phyloP scores from a whole-genome alignment of 1,284 basidiomycete species.

The Melampsora americana region DNA sequence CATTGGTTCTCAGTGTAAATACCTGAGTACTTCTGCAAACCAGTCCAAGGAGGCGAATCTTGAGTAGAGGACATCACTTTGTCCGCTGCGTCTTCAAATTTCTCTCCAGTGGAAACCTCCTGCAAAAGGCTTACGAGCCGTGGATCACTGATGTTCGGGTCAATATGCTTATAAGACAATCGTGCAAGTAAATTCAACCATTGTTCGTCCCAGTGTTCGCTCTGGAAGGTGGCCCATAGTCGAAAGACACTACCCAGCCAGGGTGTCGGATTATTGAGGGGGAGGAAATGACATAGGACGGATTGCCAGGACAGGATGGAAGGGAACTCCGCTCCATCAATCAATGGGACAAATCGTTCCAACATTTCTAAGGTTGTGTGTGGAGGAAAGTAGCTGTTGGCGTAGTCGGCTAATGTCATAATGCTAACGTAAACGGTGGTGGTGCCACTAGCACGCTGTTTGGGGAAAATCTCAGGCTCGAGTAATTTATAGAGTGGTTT shows the following conservation, averaged over 20 bases:
- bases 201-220: constrained; percentile 64
- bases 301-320: constrained; percentile 73
- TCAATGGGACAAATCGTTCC: constrained; percentile 70
- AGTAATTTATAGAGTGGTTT: constrained; percentile 76
- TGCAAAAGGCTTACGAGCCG: constrained; percentile 58
- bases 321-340: constrained; percentile 72
- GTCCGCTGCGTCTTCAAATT: constrained; percentile 52
- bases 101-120: constrained; percentile 13
- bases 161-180: constrained; percentile 72
- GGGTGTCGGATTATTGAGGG: constrained; percentile 64
- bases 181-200: constrained; percentile 76
- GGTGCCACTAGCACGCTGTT: constrained; percentile 74
- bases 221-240: constrained; percentile 72
- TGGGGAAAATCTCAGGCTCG: constrained; percentile 75
- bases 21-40: constrained; percentile 69
- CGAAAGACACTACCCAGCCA: constrained; percentile 73
- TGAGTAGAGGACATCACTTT: constrained; percentile 52
- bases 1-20: constrained; percentile 86
- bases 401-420: constrained; percentile 58
- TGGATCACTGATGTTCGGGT: constrained; percentile 61
- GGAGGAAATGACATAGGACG: constrained; percentile 78
- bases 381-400: constrained; percentile 78
- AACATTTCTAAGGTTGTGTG: constrained; percentile 74
- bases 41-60: constrained; percentile 47
- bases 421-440: constrained; percentile 60